Percentiles rank a stretch among this genome's conserved stretches.
phyloP scores from a whole-genome alignment of 805 yeast species.

The Pichia californica region DNA sequence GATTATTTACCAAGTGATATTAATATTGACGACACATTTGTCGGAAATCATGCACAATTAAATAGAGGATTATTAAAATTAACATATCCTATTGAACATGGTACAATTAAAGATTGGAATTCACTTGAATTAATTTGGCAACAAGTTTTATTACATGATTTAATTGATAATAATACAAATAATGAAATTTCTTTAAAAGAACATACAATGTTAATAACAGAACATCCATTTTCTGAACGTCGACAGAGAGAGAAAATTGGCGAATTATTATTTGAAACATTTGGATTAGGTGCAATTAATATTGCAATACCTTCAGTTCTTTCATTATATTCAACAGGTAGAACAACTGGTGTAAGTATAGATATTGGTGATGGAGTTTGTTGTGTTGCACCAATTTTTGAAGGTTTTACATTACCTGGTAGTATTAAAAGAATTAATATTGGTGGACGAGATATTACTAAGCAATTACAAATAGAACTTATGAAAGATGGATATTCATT shows the following conservation, averaged over 20 bases:
- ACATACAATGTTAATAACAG: slow-evolving; percentile 84
- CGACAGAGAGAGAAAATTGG: slow-evolving; percentile 53
- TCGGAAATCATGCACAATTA: slow-evolving; percentile 72
- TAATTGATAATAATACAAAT: slow-evolving; percentile 20
- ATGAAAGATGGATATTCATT: slow-evolving; percentile 60
- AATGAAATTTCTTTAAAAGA: slow-evolving; percentile 41
- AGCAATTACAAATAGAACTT: slow-evolving; percentile 60
- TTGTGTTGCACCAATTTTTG: slow-evolving; percentile 82
- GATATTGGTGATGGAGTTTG: slow-evolving; percentile 95
- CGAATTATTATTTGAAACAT: slow-evolving; percentile 64
- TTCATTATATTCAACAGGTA: slow-evolving; percentile 79
- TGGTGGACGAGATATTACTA: slow-evolving; percentile 85
- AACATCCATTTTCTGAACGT: slow-evolving; percentile 77
- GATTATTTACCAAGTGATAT: slow-evolving; percentile 52
- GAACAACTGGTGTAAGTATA: slow-evolving; percentile 84
- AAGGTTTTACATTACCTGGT: slow-evolving; percentile 75
- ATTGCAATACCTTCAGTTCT: slow-evolving; percentile 71
- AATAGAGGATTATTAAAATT: slow-evolving; percentile 71
- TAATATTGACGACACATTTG: slow-evolving; percentile 53
- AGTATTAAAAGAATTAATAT: slow-evolving; percentile 69
- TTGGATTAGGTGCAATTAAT: slow-evolving; percentile 72
- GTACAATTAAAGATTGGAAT: slow-evolving; percentile 74
- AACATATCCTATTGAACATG: slow-evolving; percentile 71
- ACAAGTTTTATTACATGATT: slow-evolving; percentile 47
- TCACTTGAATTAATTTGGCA: slow-evolving; percentile 84